phyloP scores from a whole-genome alignment of 2,329 filamentous ascomycete genomes.

The Ophiostoma quercus region DNA sequence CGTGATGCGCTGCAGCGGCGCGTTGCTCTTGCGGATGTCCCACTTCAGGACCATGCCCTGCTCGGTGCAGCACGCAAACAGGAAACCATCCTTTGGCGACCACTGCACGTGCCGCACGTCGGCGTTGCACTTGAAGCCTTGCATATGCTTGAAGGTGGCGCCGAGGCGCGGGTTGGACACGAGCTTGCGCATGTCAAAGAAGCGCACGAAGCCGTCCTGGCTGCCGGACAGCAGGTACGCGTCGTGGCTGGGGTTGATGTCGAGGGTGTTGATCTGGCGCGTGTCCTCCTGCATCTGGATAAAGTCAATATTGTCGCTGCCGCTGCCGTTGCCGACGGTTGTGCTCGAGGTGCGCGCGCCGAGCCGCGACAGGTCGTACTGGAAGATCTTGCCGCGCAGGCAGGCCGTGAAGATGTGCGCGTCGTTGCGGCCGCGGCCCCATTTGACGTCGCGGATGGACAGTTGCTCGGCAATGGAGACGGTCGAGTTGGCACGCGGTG shows the following conservation, averaged over 20 bases:
- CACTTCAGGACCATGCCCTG: conserved; percentile 58
- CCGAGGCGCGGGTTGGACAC: conserved; percentile 45
- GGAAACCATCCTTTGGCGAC: conserved; percentile 57
- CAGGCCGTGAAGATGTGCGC: conserved; percentile 58
- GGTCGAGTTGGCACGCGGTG: conserved; percentile 39
- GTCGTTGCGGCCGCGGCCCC: conserved; percentile 44
- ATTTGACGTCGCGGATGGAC: conserved; percentile 59
- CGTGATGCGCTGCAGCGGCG: conserved; percentile 54
- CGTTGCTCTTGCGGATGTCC: conserved; percentile 53
- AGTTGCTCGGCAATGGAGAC: conserved; percentile 51
- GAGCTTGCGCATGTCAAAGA: conserved; percentile 51
- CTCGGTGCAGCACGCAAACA: conserved; percentile 61
- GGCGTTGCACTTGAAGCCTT: conserved; percentile 51
- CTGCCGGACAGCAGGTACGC: conserved; percentile 57
- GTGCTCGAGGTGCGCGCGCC: conserved; percentile 30
- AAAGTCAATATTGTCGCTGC: conserved; percentile 43
- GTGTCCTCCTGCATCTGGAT: conserved; percentile 57
- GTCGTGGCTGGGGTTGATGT: conserved; percentile 56
- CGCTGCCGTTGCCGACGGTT: conserved; percentile 26
- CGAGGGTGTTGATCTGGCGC: conserved; percentile 58
- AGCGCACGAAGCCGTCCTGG: conserved; percentile 58
- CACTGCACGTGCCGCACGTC: conserved; percentile 60
- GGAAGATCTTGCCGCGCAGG: conserved; percentile 59
- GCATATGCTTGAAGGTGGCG: conserved; percentile 46
- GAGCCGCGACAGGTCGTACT: conserved; percentile 54